Conservation (phyloP, 176 grass and related monocot species). For the Aegilops longissima region DNA sequence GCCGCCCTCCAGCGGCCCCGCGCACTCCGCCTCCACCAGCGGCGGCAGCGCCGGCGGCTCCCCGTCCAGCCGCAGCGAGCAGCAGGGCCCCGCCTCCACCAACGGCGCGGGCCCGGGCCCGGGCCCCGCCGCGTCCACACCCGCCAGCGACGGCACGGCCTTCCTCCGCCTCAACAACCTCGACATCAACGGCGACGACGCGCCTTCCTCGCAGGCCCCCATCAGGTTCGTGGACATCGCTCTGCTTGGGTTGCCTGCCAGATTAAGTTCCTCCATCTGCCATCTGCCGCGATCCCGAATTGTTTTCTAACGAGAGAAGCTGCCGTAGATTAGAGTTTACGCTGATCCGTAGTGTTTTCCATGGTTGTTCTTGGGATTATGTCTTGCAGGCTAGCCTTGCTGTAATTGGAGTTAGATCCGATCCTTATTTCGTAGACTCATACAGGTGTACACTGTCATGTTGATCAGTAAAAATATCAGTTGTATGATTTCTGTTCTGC, state of each 20-base stretch:
- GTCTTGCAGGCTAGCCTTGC: background rate
- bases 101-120: constrained; percentile 6
- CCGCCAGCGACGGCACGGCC: constrained; percentile 61
- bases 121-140: constrained; percentile 37
- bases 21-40: constrained; percentile 74
- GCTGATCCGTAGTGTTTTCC: background rate
- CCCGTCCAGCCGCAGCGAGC: constrained; percentile 65
- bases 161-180: constrained; percentile 64
- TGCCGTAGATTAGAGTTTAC: background rate
- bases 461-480: background rate
- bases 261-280: background rate
- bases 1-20: constrained; percentile 41
- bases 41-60: constrained; percentile 61
- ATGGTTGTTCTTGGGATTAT: background rate
- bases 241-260: background rate
- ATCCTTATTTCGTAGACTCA: background rate
- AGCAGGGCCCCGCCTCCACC: constrained; percentile 18
- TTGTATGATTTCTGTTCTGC: background rate
- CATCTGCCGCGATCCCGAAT: background rate
- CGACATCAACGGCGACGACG: constrained; percentile 79
- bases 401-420: background rate
- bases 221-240: constrained; percentile 46
- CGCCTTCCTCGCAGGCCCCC: constrained; percentile 61
- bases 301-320: background rate
- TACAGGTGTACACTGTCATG: background rate